phyloP scores from a whole-genome alignment of 805 yeast species.

The Candida dajiaensis region DNA sequence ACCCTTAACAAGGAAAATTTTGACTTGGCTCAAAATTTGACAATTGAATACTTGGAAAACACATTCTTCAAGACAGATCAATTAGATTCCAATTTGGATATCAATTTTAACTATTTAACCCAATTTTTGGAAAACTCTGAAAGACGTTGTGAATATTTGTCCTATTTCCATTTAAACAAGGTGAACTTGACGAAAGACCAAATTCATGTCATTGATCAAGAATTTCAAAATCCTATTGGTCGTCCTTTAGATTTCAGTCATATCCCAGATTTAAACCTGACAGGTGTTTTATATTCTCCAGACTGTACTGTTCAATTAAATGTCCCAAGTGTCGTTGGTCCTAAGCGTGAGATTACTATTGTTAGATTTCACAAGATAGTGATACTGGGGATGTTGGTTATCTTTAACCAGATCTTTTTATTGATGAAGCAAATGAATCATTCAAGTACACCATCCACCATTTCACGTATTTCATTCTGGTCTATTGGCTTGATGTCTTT shows the following conservation, averaged over 20 bases:
- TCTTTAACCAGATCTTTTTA: slow-evolving; percentile 26
- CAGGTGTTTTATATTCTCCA: slow-evolving; percentile 74
- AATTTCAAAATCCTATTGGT: slow-evolving; percentile 69
- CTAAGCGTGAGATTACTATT: slow-evolving; percentile 45
- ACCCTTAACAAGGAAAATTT: slow-evolving; percentile 39
- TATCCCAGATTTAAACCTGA: slow-evolving; percentile 51
- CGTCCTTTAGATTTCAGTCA: slow-evolving; percentile 50
- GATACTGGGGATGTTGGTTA: slow-evolving; percentile 13
- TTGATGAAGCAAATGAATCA: slow-evolving; percentile 59
- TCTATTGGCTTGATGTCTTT: slow-evolving; percentile 57
- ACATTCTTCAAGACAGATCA: slow-evolving; percentile 23
- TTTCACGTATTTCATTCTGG: slow-evolving; percentile 67
- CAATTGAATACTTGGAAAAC: slow-evolving; percentile 38
- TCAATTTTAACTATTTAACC: slow-evolving; percentile 19
- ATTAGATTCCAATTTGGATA: slow-evolving; percentile 15
- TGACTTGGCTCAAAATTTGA: slow-evolving; percentile 38
- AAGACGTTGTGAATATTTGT: slow-evolving; percentile 62
- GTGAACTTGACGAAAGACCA: slow-evolving; percentile 49
- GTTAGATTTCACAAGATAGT: slow-evolving; percentile 14
- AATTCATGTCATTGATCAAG: slow-evolving; percentile 61
- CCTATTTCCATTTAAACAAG: slow-evolving; percentile 64
- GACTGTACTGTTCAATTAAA: slow-evolving; percentile 69
- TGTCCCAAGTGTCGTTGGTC: slow-evolving; percentile 40
- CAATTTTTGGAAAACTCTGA: slow-evolving; percentile 26
- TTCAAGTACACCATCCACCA: slow-evolving; percentile 73